Evolutionary conservation across 176 grass and related monocot species (phyloP).

Genomic region (Dactylis glomerata): DNA sequence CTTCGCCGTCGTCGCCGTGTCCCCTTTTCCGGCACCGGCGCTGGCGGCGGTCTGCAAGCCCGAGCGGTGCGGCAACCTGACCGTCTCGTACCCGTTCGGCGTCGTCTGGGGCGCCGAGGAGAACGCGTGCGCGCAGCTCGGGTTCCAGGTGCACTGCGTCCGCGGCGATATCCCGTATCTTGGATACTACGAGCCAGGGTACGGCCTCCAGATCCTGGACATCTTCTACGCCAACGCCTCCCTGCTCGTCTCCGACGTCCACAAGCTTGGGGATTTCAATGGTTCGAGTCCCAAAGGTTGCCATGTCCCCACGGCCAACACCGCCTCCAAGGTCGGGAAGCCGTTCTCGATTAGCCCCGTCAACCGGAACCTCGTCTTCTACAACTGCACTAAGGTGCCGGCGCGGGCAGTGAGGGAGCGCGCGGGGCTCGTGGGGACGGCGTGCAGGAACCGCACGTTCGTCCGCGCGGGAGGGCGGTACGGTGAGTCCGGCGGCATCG

Average conservation of each 20-base stretch:
- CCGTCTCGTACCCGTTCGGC: not conserved
- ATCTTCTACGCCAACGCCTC: slow-evolving; percentile 14
- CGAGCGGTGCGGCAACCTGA: not conserved
- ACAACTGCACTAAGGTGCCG: not conserved
- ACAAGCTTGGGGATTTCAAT: not conserved
- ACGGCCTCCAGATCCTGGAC: not conserved
- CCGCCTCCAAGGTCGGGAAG: accelerated
- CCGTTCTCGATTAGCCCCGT: not conserved
- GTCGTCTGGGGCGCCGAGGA: not conserved
- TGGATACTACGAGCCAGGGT: accelerated
- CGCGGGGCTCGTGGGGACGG: not conserved
- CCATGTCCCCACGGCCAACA: not conserved
- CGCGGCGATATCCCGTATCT: not conserved
- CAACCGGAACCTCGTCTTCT: slow-evolving; percentile 33
- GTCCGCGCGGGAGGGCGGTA: not conserved
- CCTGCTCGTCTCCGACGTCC: slow-evolving; percentile 8
- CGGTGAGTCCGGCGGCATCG: not conserved
- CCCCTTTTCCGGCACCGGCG: accelerated
- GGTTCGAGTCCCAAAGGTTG: accelerated
- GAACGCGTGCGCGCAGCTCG: accelerated
- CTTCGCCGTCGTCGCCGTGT: not conserved
- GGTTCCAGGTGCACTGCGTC: not conserved
- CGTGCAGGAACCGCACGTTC: not conserved
- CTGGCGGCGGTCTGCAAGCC: not conserved
- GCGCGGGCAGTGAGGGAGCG: accelerated